These are phyloP conservation scores for Pleomassaria siparia DNA, from an alignment of 2,329 filamentous ascomycete species.

Conservation along the genomic window DNA sequence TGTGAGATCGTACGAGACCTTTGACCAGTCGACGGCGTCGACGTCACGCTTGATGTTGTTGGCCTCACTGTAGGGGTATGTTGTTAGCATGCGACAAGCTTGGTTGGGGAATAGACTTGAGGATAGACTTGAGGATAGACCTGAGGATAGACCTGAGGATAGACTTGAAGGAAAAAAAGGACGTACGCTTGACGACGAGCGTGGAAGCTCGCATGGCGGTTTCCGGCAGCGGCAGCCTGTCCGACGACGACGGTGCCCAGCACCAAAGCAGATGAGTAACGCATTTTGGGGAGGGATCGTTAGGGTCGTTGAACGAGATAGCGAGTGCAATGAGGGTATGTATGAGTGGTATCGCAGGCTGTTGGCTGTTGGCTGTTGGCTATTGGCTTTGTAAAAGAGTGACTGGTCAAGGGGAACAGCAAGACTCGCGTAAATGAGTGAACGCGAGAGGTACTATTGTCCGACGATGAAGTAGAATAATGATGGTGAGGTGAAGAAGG, in stretches of 20 bases:
- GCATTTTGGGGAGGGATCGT: constrained; percentile 31
- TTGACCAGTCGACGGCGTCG: constrained; percentile 11
- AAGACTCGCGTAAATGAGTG: constrained; percentile 42
- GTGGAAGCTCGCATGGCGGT: constrained; percentile 41
- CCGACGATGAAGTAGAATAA: too few species aligned
- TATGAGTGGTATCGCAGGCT: neutral
- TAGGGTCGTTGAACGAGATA: constrained; percentile 17
- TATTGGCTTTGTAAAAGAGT: neutral
- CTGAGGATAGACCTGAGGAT: neutral
- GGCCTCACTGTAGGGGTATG: constrained; percentile 23
- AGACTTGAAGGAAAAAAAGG: neutral
- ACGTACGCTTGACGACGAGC: constrained; percentile 37
- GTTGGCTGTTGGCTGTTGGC: too few species aligned
- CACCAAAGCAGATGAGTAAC: constrained; percentile 40
- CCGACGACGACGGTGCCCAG: constrained; percentile 41
- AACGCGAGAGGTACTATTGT: constrained; percentile 37
- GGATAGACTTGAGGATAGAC: neutral
- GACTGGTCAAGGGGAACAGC: constrained; percentile 26
- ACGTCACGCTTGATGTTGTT: constrained; percentile 32
- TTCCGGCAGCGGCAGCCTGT: constrained; percentile 36
- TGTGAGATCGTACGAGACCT: constrained; percentile 15
- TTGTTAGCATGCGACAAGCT: neutral
- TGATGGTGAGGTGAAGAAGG: constrained; percentile 25
- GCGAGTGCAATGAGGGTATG: constrained; percentile 1
- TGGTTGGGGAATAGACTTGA: too few species aligned